Base-by-base conservation (phyloP, 2,329 filamentous ascomycete species). In the Phialocephala sp. region DNA sequence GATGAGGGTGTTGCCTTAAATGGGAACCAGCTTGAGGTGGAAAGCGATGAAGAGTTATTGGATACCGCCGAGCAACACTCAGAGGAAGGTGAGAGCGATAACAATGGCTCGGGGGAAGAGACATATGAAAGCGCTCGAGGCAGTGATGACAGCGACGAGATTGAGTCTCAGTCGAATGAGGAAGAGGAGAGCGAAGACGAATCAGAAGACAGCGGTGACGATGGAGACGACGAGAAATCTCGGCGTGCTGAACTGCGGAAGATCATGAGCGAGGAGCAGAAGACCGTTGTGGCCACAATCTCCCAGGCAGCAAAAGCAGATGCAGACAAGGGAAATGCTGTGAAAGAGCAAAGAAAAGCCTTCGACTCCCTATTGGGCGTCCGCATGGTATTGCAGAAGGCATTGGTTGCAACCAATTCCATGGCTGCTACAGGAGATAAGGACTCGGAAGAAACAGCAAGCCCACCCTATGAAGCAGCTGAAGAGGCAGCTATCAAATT, bases 381-480 rank as follows among this genome's bases (percentile, higher is more conserved):
- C 15, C 89, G 95, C 22, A 97, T 99, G 75, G 91, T 94, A 67
- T 81, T 99, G 20, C 96, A 99, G 77, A 98, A 97, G 78, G 93
- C 92, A 1, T 80, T 99, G 15, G 86, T 95, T 18, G 89, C 91
- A 0, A 87, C 90, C 32, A 97, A 97, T 77, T 90, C 93, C 0
- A 82, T 96, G 47, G 78, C 84, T 18, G 75, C 81, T 0, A 71
- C 84, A 1, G 78, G 80, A 12, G 76, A 81, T 1, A 79, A 80
- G 3, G 76, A 81, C 4, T 77, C 75, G 15, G 78, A 83, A 1
- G 76, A 78, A 2, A 73, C 69, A 43, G 71, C 76, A 36, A 70
- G 70, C 37, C 64, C 85, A 76, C 89, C 79, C 73, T 97, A 83
- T 80, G 87, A 84, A 70, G 91, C 91, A 0, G 94, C 94, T 0